A percentile compares a stretch with the other conserved stretches of the same genome.
phyloP scores from a whole-genome alignment of 345 rosid genomes.

The Euphorbia peplus region DNA sequence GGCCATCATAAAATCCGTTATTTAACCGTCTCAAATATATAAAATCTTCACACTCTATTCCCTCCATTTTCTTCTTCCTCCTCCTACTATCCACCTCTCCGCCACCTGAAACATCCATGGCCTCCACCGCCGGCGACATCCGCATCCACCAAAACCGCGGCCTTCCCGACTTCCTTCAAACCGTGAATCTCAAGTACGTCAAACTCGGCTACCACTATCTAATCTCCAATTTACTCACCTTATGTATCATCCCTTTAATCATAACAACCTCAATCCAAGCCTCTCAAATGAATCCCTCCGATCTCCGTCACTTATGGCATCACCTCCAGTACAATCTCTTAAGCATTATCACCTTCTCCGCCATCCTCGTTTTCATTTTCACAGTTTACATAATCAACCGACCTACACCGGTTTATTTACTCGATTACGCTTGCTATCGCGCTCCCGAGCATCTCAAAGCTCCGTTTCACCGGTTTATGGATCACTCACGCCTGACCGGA shows the following conservation, averaged over 20 bases:
- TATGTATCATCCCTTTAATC: conserved; percentile 19
- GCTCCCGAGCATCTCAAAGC: conserved; percentile 19
- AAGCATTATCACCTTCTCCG: conserved; percentile 16
- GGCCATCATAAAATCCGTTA: conserved; percentile 9
- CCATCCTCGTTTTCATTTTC: conserved; percentile 18
- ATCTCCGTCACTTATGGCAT: conserved; percentile 20
- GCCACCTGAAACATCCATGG: conserved; percentile 14
- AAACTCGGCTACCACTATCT: conserved; percentile 25
- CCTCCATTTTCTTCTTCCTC: too few species aligned
- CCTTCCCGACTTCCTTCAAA: conserved; percentile 25
- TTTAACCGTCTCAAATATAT: conserved; percentile 11
- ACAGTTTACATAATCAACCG: conserved; percentile 19
- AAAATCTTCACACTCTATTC: neutral
- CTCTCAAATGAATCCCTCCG: conserved; percentile 18
- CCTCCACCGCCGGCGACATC: conserved; percentile 19
- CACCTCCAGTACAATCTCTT: conserved; percentile 22
- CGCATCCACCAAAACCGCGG: conserved; percentile 25
- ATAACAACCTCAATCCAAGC: conserved; percentile 15
- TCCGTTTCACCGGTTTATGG: conserved; percentile 15
- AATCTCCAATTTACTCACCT: conserved; percentile 11
- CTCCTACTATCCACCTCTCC: neutral
- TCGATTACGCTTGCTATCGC: conserved; percentile 22
- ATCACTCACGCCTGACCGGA: conserved; percentile 20
- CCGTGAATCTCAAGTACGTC: conserved; percentile 31
- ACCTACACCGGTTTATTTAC: conserved; percentile 10